Base-by-base conservation (phyloP, 2,329 filamentous ascomycete genomes). In the Aspergillus sp. region DNA sequence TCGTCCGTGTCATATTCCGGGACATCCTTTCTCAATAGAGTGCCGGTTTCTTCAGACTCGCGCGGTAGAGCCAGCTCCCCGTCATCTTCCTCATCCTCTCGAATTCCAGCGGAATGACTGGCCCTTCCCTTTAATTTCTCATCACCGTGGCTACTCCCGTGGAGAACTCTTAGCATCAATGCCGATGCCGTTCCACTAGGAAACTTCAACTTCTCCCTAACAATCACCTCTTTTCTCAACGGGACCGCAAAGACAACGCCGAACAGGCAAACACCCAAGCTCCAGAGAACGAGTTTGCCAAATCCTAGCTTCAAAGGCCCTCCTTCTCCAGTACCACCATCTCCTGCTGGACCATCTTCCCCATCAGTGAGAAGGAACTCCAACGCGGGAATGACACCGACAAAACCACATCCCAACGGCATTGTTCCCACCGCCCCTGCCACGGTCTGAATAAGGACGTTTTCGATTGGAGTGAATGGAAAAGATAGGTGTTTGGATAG, bases 231-330 rank as follows among this genome's bases (percentile, higher is more conserved):
- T 44, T 83, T 86, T 37, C 93, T 79, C 43, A 97, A 62, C 1
- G 93, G 93, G 10, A 98, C 91, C 0, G 90, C 93, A 70, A 98
- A 97, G 1, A 97, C 85, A 1, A 97, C 93, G 0, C 93, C 93
- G 62, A 98, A 98, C 60, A 97, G 91, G 62, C 90, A 96, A 11
- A 98, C 79, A 0, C 93, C 93, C 42, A 98, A 66, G 27, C 89
- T 87, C 93, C 93, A 98, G 6, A 96, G 65, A 6, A 95, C 82
- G 51, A 96, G 70, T 64, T 90, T 89, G 73, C 82, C 81, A 32
- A 88, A 76, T 31, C 82, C 81, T 36, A 95, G 69, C 42, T 78
- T 72, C 12, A 95, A 67, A 0, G 89, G 88, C 0, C 89, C 90
- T 45, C 83, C 81, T 68, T 98, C 93, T 12, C 87, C 82, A 2